Evolutionary conservation across 768 basidiomycete genomes (phyloP), one percentile per base, ranked within the genome.

Genomic region (Xerocomus brunneocitrinus): DNA sequence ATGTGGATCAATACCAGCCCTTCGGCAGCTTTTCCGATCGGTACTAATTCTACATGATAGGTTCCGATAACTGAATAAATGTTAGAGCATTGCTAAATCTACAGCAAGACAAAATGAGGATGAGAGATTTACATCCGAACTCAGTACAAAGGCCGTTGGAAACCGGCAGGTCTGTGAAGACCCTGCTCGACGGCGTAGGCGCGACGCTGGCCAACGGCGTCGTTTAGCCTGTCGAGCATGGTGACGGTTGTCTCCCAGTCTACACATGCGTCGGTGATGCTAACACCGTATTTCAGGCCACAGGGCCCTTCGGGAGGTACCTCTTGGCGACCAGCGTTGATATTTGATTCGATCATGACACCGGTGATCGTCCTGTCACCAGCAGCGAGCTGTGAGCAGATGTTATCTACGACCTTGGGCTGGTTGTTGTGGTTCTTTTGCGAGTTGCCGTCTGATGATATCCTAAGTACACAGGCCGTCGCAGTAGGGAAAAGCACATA

Each of bases 281-380:
- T 87, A 50, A 95, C 82, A 49, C 91, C 91, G 53, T 85, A 75
- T 69, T 88, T 91, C 60, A 94, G 79, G 8, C 67, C 79, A 16
- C 72, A 59, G 0, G 87, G 85, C 7, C 93, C 89, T 40, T 74
- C 77, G 3, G 77, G 59, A 2, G 95, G 94, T 13, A 95, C 89
- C 60, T 93, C 89, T 74, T 99, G 95, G 55, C 85, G 76, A 19
- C 95, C 95, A 47, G 85, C 87, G 65, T 89, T 87, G 71, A 99
- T 85, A 70, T 98, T 89, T 12, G 87, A 90, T 74, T 99, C 95
- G 67, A 99, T 82, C 95, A 99, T 98, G 53, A 98, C 92, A 43
- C 95, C 95, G 5, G 91, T 91, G 71, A 99, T 87, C 62, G 78
- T 76, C 53, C 69, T 76, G 50, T 79, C 74, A 27, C 91, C 91